Conservation (phyloP, 257 asterid genomes). For the Solanum pinnatisectum region DNA sequence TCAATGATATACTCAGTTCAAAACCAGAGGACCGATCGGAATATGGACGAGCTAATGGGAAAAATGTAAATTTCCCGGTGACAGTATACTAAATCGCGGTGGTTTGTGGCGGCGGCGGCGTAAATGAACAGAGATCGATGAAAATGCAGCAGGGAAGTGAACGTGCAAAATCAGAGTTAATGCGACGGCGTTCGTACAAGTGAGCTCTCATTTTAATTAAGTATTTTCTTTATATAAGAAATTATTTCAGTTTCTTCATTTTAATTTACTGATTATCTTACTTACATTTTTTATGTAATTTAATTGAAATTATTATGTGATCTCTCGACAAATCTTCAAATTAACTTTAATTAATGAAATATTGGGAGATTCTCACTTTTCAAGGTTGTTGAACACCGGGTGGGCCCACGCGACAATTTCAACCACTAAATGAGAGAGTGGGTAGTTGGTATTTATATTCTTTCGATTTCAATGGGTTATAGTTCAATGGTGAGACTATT, state of each 20-base stretch:
- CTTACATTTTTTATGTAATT: neutral
- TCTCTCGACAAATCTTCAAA: neutral
- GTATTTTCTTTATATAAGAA: neutral
- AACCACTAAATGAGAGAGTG: neutral
- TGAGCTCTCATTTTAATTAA: neutral
- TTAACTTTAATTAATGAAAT: too few species aligned
- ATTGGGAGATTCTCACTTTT: neutral
- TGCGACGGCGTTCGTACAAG: conserved; percentile 8
- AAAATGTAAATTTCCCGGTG: neutral
- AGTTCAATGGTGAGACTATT: neutral
- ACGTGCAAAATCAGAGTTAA: neutral
- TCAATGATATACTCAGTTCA: neutral
- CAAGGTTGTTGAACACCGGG: neutral
- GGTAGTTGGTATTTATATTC: neutral
- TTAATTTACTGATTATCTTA: neutral
- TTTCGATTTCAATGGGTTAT: too few species aligned
- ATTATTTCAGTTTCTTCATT: neutral
- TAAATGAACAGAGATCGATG: neutral
- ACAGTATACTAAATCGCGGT: neutral
- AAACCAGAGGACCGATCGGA: neutral
- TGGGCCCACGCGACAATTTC: neutral
- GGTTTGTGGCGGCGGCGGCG: neutral
- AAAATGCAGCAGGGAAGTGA: neutral
- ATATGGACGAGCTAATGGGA: neutral
- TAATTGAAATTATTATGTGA: neutral